These are phyloP conservation scores for Pseudopediastrum boryanum DNA, from an alignment of 139 green algal genomes.

Conservation along the genomic window DNA sequence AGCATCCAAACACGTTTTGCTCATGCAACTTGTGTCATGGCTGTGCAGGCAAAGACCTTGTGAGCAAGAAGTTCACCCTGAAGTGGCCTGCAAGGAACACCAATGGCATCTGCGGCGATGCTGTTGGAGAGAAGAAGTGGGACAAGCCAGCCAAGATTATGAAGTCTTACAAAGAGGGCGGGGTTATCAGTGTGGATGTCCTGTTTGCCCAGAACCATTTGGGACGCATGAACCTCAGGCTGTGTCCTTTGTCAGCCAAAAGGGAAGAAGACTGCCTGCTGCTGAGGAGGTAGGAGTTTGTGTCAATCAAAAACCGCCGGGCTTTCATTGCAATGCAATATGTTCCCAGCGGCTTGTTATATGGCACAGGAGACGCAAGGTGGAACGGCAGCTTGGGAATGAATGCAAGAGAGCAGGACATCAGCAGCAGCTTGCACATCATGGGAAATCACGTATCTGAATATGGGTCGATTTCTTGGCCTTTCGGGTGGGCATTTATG, in stretches of 20 bases:
- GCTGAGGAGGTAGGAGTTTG: conserved; percentile 20
- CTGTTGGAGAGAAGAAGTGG: conserved; percentile 21
- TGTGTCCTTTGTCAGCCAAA: conserved; percentile 30
- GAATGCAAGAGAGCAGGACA: neutral
- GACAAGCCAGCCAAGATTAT: neutral
- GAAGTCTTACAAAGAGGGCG: conserved; percentile 1
- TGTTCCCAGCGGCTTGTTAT: neutral
- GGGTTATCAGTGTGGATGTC: conserved; percentile 27
- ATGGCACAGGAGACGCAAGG: neutral
- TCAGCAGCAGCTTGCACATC: neutral
- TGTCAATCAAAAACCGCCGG: no score
- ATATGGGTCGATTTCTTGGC: no score
- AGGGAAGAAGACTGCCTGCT: conserved; percentile 1
- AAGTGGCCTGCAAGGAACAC: conserved; percentile 22
- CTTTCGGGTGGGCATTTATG: no score
- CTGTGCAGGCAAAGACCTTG: neutral
- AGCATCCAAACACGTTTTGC: no score
- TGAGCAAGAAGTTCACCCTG: conserved; percentile 10
- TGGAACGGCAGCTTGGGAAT: neutral
- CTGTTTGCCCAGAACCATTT: conserved; percentile 41
- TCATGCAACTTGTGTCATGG: no score
- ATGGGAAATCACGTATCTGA: neutral
- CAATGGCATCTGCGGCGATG: conserved; percentile 34
- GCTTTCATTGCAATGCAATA: neutral
- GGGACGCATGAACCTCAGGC: conserved; percentile 15